These are phyloP conservation scores for Biscutella auriculata DNA, from an alignment of 441 rosid genomes.

Conservation along the genomic window DNA sequence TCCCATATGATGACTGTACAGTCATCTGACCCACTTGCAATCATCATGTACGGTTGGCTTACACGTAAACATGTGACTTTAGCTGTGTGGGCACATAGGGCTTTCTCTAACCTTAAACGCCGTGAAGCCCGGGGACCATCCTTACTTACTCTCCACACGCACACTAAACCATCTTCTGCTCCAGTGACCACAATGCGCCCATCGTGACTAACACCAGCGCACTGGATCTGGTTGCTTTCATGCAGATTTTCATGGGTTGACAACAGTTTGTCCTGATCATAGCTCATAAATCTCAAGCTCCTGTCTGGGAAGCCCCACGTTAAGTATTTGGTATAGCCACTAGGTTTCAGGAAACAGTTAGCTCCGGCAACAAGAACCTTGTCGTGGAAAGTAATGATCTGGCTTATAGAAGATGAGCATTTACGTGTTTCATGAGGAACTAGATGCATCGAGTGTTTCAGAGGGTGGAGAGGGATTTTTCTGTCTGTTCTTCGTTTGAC, in stretches of 20 bases:
- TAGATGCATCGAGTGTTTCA: constrained; percentile 72
- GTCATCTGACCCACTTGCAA: constrained; percentile 94
- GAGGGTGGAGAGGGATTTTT: constrained; percentile 75
- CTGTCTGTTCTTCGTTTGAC: constrained; percentile 64
- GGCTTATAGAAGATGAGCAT: constrained; percentile 59
- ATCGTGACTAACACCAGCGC: constrained; percentile 84
- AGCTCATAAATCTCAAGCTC: constrained; percentile 93
- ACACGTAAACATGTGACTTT: constrained; percentile 83
- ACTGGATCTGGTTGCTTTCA: constrained; percentile 86
- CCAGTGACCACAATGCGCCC: constrained; percentile 90
- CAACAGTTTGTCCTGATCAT: constrained; percentile 89
- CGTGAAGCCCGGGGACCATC: constrained; percentile 50
- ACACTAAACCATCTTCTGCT: constrained; percentile 84
- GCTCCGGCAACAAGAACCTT: constrained; percentile 72
- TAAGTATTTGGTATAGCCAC: constrained; percentile 71
- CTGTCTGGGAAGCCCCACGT: constrained; percentile 98
- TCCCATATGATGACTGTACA: constrained; percentile 92
- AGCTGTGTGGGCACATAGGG: constrained; percentile 75
- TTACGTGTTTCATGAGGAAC: constrained; percentile 84
- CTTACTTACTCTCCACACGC: constrained; percentile 82
- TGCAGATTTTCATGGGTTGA: constrained; percentile 99
- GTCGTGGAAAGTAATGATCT: constrained; percentile 68
- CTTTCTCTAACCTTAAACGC: constrained; percentile 60
- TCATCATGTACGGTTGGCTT: constrained; percentile 96
- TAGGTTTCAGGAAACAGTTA: constrained; percentile 80